These are phyloP conservation scores for Globisporangium mamillatum DNA, from an alignment of 352 stramenopile genomes.

Conservation along the genomic window DNA sequence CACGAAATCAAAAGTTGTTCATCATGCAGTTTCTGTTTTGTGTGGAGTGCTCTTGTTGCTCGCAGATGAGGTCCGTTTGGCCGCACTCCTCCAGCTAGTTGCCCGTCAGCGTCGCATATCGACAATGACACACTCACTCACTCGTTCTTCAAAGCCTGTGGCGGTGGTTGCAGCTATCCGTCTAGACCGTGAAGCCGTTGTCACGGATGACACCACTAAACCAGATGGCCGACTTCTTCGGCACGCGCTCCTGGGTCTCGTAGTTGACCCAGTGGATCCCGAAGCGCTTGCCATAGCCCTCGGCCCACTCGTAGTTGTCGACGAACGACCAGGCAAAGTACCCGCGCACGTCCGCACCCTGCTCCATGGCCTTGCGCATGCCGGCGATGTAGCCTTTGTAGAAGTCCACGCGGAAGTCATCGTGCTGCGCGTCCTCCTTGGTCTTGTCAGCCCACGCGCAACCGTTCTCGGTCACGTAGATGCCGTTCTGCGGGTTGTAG, in stretches of 20 bases:
- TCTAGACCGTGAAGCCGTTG: slow-evolving; percentile 34
- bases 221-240: slow-evolving; percentile 58
- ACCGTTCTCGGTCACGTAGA: slow-evolving; percentile 94
- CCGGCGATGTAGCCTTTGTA: slow-evolving; percentile 80
- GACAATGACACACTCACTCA: neutral
- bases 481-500: slow-evolving; percentile 72
- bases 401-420: slow-evolving; percentile 79
- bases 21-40: neutral
- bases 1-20: neutral
- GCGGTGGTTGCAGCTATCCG: neutral
- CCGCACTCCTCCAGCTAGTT: neutral
- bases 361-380: slow-evolving; percentile 48
- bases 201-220: slow-evolving; percentile 44
- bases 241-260: slow-evolving; percentile 54
- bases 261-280: slow-evolving; percentile 57
- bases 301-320: slow-evolving; percentile 92
- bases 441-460: slow-evolving; percentile 59
- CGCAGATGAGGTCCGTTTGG: neutral
- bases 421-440: slow-evolving; percentile 69
- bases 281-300: slow-evolving; percentile 56
- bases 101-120: neutral
- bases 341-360: slow-evolving; percentile 61
- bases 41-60: neutral
- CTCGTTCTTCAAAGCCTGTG: neutral
- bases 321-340: slow-evolving; percentile 92